Conservation (phyloP, 345 rosid species). For the Citrus trifoliata region DNA sequence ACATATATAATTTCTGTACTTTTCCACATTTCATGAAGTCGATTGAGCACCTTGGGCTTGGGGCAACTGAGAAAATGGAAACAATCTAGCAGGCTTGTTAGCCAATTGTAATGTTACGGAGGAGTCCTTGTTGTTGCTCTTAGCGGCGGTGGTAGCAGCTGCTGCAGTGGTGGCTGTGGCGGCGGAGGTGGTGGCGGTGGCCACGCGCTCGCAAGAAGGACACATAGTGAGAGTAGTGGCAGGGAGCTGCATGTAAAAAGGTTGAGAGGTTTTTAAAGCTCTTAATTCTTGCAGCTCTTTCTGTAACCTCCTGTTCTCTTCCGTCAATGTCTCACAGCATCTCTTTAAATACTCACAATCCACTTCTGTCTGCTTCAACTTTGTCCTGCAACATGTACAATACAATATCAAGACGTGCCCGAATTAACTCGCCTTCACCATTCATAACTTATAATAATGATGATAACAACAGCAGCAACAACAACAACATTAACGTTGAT, state of each 20-base stretch:
- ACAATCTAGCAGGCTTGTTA: slow-evolving; percentile 24
- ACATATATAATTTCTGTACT: background rate
- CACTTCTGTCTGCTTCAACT: slow-evolving; percentile 91
- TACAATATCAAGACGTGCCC: background rate
- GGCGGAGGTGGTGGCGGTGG: slow-evolving; percentile 50
- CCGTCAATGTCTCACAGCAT: slow-evolving; percentile 82
- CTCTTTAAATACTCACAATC: slow-evolving; percentile 91
- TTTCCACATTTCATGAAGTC: slow-evolving; percentile 24
- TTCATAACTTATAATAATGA: too few species aligned
- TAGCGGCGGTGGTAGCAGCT: background rate
- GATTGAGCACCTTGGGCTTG: slow-evolving; percentile 31
- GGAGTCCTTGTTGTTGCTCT: background rate
- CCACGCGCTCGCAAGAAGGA: slow-evolving; percentile 95
- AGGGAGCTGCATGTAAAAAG: slow-evolving; percentile 94
- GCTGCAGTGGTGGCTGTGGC: slow-evolving; percentile 22
- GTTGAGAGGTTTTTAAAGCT: slow-evolving; percentile 74
- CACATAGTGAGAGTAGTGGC: slow-evolving; percentile 99
- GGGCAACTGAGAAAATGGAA: slow-evolving; percentile 26
- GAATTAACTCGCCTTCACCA: background rate
- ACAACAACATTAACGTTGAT: too few species aligned
- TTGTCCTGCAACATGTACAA: slow-evolving; percentile 49
- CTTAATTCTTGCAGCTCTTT: slow-evolving; percentile 82
- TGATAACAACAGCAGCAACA: too few species aligned
- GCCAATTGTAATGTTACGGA: slow-evolving; percentile 17
- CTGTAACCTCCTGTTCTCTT: slow-evolving; percentile 88